Evolutionary conservation across 2,329 filamentous ascomycete genomes (phyloP), one percentile per base, ranked within the genome.

Genomic region (Elsinoe fawcettii): DNA sequence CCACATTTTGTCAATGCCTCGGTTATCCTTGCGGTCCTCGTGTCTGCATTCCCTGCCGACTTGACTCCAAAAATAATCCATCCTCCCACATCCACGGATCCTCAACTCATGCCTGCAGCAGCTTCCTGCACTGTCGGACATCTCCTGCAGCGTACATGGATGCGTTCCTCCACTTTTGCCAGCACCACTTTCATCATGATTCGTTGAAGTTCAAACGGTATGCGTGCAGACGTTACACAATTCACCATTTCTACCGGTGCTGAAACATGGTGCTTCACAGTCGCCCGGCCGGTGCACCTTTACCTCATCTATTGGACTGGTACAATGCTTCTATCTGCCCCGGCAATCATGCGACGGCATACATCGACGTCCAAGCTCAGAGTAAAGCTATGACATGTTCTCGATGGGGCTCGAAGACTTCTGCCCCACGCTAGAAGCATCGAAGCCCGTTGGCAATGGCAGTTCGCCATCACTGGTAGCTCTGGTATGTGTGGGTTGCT

Each of bases 301-400:
- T 30, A 53, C 49, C 49, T 53, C 49, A 53, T 53, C 49, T 53
- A 53, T 53, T 53, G 49, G 32, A 53, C 49, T 53, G 32, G 34
- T 53, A 25, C 30, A 39, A 25, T 39, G 25, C 30, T 34, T 53
- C 20, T 22, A 36, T 20, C 49, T 25, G 32, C 20, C 49, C 9
- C 49, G 12, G 14, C 14, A 37, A 3, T n/a, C 20, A 16, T 32
- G 30, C 20, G 9, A 53, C 49, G 49, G 49, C 32, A 53, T 30
- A 18, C 32, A 34, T 23, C 23, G 49, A 23, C 49, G 49, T 36
- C 49, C 12, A 53, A 22, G n/a, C 41, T 39, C 49, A 25, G 18
- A 39, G 4, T 22, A 18, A 20, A 25, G 16, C 20, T 12, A n/a
- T 34, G 32, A 53, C 32, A 22, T 23, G 49, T n/a, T 53, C 32